Conservation (phyloP, 2,329 filamentous ascomycete genomes). For the Arthroderma sp. region DNA sequence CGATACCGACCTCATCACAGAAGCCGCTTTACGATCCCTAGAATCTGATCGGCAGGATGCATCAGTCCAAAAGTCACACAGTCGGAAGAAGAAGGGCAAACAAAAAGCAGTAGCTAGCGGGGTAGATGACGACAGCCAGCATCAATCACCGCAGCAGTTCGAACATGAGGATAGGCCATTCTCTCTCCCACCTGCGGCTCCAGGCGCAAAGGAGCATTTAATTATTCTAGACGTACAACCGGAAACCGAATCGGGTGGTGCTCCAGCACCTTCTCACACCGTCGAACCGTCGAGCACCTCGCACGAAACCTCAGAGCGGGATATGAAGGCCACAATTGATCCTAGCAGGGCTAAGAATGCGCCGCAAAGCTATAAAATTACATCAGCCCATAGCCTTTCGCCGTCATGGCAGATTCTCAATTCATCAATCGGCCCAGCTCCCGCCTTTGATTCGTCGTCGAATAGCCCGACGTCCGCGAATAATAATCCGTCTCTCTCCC, state of each 20-base stretch:
- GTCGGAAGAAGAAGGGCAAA: slow-evolving; percentile 5
- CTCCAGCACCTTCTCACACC: slow-evolving; percentile 3
- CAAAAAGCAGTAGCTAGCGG: background rate
- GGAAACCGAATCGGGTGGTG: slow-evolving; percentile 6
- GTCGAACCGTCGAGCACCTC: background rate
- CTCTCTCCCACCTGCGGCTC: slow-evolving; percentile 31
- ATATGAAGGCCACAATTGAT: slow-evolving; percentile 14
- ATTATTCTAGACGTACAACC: slow-evolving; percentile 43
- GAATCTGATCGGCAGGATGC: slow-evolving; percentile 29
- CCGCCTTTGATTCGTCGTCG: slow-evolving; percentile 41
- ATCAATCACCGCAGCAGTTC: slow-evolving; percentile 20
- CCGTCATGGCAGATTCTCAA: slow-evolving; percentile 57
- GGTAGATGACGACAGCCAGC: slow-evolving; percentile 3
- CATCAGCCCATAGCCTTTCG: slow-evolving; percentile 58
- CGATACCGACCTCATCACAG: slow-evolving; percentile 62
- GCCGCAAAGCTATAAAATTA: slow-evolving; percentile 35
- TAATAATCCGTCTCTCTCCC: slow-evolving; percentile 24
- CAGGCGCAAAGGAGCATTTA: slow-evolving; percentile 41
- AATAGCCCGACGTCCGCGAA: slow-evolving; percentile 37
- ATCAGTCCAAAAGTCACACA: slow-evolving; percentile 9
- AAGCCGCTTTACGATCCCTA: slow-evolving; percentile 46
- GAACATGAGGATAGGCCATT: background rate
- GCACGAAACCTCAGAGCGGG: slow-evolving; percentile 12
- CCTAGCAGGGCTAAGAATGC: background rate
- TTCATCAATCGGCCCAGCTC: slow-evolving; percentile 43